Evolutionary conservation across 768 basidiomycete species (phyloP).

Genomic region (Lactifluus volemus): DNA sequence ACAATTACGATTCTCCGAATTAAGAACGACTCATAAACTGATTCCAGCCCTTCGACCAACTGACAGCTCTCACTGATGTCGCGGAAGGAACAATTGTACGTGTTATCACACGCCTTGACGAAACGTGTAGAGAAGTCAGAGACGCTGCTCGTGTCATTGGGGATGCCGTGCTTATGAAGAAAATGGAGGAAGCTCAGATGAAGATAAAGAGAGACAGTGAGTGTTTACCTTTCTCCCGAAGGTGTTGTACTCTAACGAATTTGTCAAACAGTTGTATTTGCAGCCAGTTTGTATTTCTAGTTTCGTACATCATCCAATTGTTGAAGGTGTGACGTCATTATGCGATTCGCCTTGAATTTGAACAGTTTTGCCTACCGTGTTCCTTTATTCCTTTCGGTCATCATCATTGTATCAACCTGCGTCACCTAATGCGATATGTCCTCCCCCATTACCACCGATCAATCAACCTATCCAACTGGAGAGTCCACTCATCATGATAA

Average conservation of each 20-base stretch:
- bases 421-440: slow-evolving; percentile 9
- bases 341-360: background rate
- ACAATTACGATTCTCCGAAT: background rate
- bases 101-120: slow-evolving; percentile 91
- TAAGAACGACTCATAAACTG: background rate
- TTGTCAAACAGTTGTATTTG: slow-evolving; percentile 59
- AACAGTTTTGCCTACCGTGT: background rate
- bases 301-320: background rate
- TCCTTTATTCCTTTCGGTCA: slow-evolving; percentile 1
- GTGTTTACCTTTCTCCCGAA: slow-evolving; percentile 28
- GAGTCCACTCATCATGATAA: background rate
- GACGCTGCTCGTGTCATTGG: slow-evolving; percentile 98
- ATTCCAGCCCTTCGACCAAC: slow-evolving; percentile 89
- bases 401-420: background rate
- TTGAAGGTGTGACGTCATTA: slow-evolving; percentile 6
- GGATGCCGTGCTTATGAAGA: slow-evolving; percentile 90
- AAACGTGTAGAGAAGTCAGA: slow-evolving; percentile 92
- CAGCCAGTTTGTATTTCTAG: slow-evolving; percentile 82
- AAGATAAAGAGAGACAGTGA: slow-evolving; percentile 94
- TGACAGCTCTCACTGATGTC: slow-evolving; percentile 86
- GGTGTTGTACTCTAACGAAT: background rate
- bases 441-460: background rate
- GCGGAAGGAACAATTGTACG: slow-evolving; percentile 96
- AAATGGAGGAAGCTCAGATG: slow-evolving; percentile 93
- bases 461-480: slow-evolving; percentile 9